These are phyloP conservation scores for Clonostachys sp. DNA, from an alignment of 2,329 filamentous ascomycete species.

Conservation along the genomic window DNA sequence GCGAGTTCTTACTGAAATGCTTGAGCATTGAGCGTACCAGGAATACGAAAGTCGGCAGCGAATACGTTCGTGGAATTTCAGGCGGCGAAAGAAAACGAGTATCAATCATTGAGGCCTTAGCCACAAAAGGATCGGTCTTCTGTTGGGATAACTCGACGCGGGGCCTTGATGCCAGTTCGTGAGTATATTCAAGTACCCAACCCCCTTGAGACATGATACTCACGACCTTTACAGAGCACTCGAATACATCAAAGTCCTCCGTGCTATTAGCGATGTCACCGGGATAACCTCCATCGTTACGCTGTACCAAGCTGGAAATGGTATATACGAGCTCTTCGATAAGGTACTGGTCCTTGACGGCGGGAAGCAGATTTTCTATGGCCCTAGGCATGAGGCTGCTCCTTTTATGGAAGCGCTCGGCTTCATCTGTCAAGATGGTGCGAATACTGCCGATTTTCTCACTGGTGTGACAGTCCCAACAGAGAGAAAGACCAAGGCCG, in stretches of 20 bases:
- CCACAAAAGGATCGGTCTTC: constrained; percentile 18
- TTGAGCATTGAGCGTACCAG: constrained; percentile 63
- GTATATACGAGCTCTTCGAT: constrained; percentile 62
- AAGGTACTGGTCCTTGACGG: constrained; percentile 67
- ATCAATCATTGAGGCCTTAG: constrained; percentile 62
- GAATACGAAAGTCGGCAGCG: constrained; percentile 61
- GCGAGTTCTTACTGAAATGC: constrained; percentile 36
- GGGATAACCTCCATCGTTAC: constrained; percentile 64
- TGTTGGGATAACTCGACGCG: constrained; percentile 69
- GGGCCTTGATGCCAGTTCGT: constrained; percentile 63
- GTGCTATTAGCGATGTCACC: constrained; percentile 58
- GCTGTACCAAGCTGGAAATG: constrained; percentile 61
- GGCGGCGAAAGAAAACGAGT: constrained; percentile 66
- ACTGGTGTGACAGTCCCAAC: constrained; percentile 62
- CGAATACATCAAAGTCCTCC: constrained; percentile 57
- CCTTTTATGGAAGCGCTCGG: constrained; percentile 64
- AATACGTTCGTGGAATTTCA: constrained; percentile 53
- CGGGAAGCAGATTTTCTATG: constrained; percentile 63
- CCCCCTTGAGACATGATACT: no score
- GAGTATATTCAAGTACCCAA: no score
- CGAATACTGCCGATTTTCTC: constrained; percentile 65
- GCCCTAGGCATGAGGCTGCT: constrained; percentile 54
- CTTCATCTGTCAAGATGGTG: constrained; percentile 40
- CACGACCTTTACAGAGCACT: constrained; percentile 45
- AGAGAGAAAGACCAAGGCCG: constrained; percentile 34